Base-by-base conservation (phyloP, 2,329 filamentous ascomycete genomes). In the Cladophialophora yegresii region DNA sequence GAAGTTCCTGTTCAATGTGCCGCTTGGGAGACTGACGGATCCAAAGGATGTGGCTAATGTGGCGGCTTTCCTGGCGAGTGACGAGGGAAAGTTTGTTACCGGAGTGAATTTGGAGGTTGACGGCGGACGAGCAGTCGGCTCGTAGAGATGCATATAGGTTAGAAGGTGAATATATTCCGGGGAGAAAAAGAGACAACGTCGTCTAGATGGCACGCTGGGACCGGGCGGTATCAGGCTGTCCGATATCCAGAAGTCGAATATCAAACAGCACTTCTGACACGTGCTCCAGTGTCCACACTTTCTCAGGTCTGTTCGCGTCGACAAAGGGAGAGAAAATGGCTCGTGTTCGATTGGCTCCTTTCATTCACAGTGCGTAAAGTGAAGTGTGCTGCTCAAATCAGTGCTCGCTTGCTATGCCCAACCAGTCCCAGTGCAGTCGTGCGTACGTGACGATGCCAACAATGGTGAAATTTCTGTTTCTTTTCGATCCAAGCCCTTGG, bases 81-180 rank as follows among this genome's bases (percentile, higher is more conserved):
- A 91, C 33, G 89, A 92, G 72, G 87, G 86, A 0, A 82, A 79
- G 4, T 91, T 92, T 71, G 84, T 92, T 66, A 91, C 70, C 1
- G 70, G 70, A 16, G 62, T 71, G 5, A 67, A 70, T 62, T 47
- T 71, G 59, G 64, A 68, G 47, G 65, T 72, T 45, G 70, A 71
- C 51, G 70, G 70, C 47, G 70, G 70, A 9, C 56, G 68, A 32
- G 54, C 67, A 5, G 62, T 69, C 12, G 66, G 66, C 36, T 64
- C 66, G 12, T 68, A 49, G 43, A 45, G 22, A 20, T 28, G 20
- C 26, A 8, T 22, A 12, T 50, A 43, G n/a, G 3, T 20, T 43
- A 16, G 13, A 7, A 16, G 16, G 36, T 20, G 36, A 3, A 40
- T 40, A 5, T 4, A 20, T n/a, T 16, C 16, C 5, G 4, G 16